Conservation (phyloP, 129 eudicot species). For the Centaurea solstitialis region DNA sequence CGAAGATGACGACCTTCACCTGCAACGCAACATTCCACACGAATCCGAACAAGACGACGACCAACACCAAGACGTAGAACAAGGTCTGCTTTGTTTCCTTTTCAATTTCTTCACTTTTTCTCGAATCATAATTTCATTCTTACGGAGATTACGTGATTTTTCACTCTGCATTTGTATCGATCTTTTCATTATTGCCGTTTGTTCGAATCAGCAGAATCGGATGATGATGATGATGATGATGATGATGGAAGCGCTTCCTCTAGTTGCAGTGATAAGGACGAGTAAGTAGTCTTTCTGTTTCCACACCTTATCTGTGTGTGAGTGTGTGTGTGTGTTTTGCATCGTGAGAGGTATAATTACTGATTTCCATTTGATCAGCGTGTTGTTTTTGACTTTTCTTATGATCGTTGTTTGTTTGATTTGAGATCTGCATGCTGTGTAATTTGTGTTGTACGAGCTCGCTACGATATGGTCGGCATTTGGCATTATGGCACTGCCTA, state of each 20-base stretch:
- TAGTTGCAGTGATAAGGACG: conserved; percentile 52
- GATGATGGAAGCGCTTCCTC: conserved; percentile 49
- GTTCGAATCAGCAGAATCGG: conserved; percentile 25
- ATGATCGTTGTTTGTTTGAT: conserved; percentile 3
- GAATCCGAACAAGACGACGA: conserved; percentile 27
- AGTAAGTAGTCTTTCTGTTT: conserved; percentile 43
- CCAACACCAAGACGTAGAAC: conserved; percentile 24
- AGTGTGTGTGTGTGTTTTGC: neutral
- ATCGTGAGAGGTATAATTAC: conserved; percentile 13
- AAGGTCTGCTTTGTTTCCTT: conserved; percentile 19
- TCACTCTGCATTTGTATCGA: conserved; percentile 19
- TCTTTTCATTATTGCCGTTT: conserved; percentile 14
- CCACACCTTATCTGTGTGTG: conserved; percentile 1
- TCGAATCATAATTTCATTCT: neutral
- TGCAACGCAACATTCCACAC: conserved; percentile 20
- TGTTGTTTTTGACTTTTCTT: conserved; percentile 12
- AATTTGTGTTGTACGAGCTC: neutral
- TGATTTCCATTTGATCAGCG: conserved; percentile 19
- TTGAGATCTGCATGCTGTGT: conserved; percentile 38
- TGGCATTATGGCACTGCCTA: conserved; percentile 1
- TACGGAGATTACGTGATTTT: neutral
- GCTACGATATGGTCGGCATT: neutral
- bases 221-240: conserved; percentile 48
- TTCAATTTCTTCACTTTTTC: neutral
- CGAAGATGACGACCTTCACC: conserved; percentile 30